Percentiles rank a stretch among this genome's conserved stretches.
Evolutionary conservation across 2,329 filamentous ascomycete genomes (phyloP).

Genomic region (Magnaporthiopsis incrustans): DNA sequence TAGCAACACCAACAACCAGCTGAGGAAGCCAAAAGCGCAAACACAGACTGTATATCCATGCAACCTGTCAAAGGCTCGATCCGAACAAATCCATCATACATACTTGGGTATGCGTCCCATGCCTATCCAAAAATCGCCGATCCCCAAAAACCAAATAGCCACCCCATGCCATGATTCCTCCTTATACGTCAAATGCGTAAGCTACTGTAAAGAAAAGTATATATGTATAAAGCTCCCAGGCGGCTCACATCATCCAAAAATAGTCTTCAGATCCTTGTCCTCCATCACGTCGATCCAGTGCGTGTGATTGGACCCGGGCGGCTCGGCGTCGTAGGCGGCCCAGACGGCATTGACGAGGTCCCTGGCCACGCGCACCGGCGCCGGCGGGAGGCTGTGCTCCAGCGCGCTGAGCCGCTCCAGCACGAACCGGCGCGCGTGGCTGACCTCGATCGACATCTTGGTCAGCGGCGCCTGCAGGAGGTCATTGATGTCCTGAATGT

Average conservation of each 20-base stretch:
- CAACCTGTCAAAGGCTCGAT: not conserved
- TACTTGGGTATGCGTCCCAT: not conserved
- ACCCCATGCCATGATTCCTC: not conserved
- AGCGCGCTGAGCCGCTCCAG: slow-evolving; percentile 25
- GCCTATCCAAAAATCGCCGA: not conserved
- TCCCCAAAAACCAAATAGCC: not conserved
- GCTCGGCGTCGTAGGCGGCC: slow-evolving; percentile 28
- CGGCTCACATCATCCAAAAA: slow-evolving; percentile 9
- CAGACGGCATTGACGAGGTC: slow-evolving; percentile 30
- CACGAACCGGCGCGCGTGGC: slow-evolving; percentile 28
- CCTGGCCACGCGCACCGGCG: slow-evolving; percentile 28
- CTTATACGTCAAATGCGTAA: not conserved
- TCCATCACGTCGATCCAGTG: slow-evolving; percentile 34
- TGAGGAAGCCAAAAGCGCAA: not conserved
- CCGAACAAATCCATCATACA: not conserved
- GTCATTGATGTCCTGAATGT: not conserved
- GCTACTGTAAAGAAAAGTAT: not conserved
- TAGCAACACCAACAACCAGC: not conserved
- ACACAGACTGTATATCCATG: not conserved
- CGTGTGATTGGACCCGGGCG: slow-evolving; percentile 17
- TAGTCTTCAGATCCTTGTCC: slow-evolving; percentile 9
- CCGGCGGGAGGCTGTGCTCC: slow-evolving; percentile 29
- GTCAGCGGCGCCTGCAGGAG: slow-evolving; percentile 2
- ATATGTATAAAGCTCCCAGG: too few species aligned
- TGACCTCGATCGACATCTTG: slow-evolving; percentile 14